Conservation (phyloP, 2,329 filamentous ascomycete genomes). For the Microcera coccophila region DNA sequence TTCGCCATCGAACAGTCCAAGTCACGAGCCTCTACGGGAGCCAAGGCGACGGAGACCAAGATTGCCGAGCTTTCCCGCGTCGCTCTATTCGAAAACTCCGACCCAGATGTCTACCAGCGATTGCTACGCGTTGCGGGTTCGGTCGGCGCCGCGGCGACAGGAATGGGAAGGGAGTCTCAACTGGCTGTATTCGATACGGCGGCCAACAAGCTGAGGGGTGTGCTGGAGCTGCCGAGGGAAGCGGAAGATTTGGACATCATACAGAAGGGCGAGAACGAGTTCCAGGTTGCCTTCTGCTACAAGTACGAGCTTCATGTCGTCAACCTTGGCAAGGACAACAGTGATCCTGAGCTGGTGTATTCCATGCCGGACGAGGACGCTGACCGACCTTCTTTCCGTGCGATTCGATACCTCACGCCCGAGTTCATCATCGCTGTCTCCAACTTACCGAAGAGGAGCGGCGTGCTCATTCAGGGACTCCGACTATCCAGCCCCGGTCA, state of each 20-base stretch:
- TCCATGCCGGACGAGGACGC: conserved; percentile 49
- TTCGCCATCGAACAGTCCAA: conserved; percentile 56
- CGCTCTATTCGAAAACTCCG: conserved; percentile 48
- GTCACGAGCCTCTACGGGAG: conserved; percentile 28
- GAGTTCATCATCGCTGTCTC: conserved; percentile 55
- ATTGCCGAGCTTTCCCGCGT: conserved; percentile 52
- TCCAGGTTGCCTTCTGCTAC: conserved; percentile 74
- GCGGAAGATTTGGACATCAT: conserved; percentile 67
- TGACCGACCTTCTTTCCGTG: conserved; percentile 50
- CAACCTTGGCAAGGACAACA: conserved; percentile 49
- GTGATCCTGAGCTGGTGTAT: conserved; percentile 52
- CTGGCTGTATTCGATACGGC: conserved; percentile 71
- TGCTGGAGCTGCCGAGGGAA: conserved; percentile 51
- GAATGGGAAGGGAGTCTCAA: conserved; percentile 70
- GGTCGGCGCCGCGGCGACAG: conserved; percentile 75
- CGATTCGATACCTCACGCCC: conserved; percentile 56
- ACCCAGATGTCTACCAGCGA: conserved; percentile 56
- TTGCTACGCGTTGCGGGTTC: conserved; percentile 57
- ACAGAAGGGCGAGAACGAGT: conserved; percentile 58
- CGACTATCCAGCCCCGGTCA: conserved; percentile 44
- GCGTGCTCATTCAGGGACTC: conserved; percentile 54
- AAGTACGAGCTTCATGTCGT: conserved; percentile 70
- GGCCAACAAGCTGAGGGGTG: conserved; percentile 44
- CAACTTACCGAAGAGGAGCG: conserved; percentile 57
- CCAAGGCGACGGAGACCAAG: conserved; percentile 30